phyloP scores from a whole-genome alignment of 23 red algal species.

The Porphyridium purpureum region DNA sequence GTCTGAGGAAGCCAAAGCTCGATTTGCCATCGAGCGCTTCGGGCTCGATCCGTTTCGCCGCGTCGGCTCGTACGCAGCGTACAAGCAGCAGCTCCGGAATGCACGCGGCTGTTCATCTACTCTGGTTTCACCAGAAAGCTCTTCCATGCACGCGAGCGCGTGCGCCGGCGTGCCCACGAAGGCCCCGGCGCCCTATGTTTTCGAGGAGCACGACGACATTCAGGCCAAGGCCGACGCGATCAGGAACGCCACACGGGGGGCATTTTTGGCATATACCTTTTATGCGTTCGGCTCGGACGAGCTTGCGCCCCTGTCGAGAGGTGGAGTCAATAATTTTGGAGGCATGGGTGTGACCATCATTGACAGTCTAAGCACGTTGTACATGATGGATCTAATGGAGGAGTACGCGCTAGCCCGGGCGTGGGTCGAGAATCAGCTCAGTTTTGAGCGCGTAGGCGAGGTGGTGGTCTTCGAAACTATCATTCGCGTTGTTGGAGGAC shows the following conservation, averaged over 20 bases:
- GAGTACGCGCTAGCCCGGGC: constrained; percentile 6
- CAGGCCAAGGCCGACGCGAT: not conserved
- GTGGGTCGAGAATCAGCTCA: constrained; percentile 2
- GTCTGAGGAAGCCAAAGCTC: too few species aligned
- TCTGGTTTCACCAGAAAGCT: too few species aligned
- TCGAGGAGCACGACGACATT: not conserved
- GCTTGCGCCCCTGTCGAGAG: constrained; percentile 36
- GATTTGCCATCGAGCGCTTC: too few species aligned
- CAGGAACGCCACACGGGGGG: constrained; percentile 1
- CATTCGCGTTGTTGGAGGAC: constrained; percentile 50
- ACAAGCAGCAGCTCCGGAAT: too few species aligned
- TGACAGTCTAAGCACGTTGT: constrained; percentile 46
- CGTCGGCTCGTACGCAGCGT: too few species aligned
- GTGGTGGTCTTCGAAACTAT: constrained; percentile 59
- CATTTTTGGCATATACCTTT: constrained; percentile 28
- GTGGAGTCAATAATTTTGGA: constrained; percentile 20
- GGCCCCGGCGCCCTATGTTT: too few species aligned
- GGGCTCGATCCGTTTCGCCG: too few species aligned
- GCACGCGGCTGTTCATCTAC: too few species aligned
- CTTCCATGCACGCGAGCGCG: too few species aligned
- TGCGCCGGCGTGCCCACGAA: too few species aligned
- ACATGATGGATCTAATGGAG: constrained; percentile 11
- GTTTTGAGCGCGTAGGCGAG: not conserved
- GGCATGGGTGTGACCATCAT: constrained; percentile 42
- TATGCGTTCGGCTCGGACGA: constrained; percentile 36